phyloP scores from a whole-genome alignment of 805 yeast species.

The Myxozyma geophila region DNA sequence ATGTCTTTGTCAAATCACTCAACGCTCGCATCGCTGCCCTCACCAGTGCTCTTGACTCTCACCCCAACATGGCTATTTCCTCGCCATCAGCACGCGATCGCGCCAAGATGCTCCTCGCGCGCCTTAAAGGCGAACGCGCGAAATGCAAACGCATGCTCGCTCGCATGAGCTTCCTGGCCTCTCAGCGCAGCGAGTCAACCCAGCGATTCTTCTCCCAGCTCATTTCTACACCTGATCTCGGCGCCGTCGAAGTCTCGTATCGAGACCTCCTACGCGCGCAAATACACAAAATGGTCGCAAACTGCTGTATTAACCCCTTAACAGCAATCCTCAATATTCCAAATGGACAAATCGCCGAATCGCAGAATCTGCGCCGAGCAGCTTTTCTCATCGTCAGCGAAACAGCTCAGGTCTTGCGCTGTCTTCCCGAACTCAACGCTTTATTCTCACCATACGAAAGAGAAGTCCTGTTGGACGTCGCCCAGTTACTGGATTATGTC shows the following conservation, averaged over 20 bases:
- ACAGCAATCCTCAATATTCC: conserved; percentile 77
- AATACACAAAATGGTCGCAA: conserved; percentile 74
- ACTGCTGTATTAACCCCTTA: conserved; percentile 81
- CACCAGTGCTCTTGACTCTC: background rate
- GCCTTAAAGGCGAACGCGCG: background rate
- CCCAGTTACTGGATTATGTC: conserved; percentile 48
- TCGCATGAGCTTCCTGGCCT: background rate
- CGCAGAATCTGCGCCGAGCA: conserved; percentile 2
- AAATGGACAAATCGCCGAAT: conserved; percentile 71
- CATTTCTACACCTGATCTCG: conserved; percentile 21
- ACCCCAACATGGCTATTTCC: background rate
- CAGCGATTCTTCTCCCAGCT: conserved; percentile 14
- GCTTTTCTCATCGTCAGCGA: conserved; percentile 44
- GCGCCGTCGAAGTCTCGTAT: conserved; percentile 41
- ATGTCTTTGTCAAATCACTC: background rate
- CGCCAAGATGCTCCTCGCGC: background rate
- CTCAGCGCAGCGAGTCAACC: background rate
- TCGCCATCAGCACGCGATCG: too few relatives aligned
- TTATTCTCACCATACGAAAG: conserved; percentile 12
- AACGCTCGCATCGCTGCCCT: background rate
- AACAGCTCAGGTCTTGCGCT: conserved; percentile 40
- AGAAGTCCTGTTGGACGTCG: conserved; percentile 34
- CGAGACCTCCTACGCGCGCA: conserved; percentile 62
- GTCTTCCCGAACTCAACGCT: conserved; percentile 17
- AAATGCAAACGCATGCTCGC: background rate